Conservation (phyloP, 805 yeast genomes). For the Candida gorgasii region DNA sequence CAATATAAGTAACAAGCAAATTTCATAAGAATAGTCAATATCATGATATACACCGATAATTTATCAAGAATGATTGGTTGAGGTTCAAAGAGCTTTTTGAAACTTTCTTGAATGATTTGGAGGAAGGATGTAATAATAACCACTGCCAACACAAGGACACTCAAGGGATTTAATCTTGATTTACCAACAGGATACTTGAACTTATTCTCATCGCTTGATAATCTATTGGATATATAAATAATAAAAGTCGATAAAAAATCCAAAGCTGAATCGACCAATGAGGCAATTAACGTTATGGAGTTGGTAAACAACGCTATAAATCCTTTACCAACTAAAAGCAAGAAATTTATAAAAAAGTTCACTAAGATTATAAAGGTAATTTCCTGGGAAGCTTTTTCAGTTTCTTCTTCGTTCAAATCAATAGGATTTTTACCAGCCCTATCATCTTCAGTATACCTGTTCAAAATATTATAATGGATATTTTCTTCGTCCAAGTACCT, state of each 20-base stretch:
- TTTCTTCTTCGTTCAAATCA: slow-evolving; percentile 21
- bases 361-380: slow-evolving; percentile 62
- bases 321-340: slow-evolving; percentile 60
- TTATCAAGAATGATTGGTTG: slow-evolving; percentile 25
- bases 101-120: slow-evolving; percentile 69
- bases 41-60: slow-evolving; percentile 54
- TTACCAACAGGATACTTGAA: slow-evolving; percentile 73
- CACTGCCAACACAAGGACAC: slow-evolving; percentile 71
- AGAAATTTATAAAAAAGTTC: slow-evolving; percentile 59
- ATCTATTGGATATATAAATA: slow-evolving; percentile 59
- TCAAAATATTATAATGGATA: slow-evolving; percentile 62
- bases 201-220: slow-evolving; percentile 45
- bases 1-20: slow-evolving; percentile 67
- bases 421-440: slow-evolving; percentile 8
- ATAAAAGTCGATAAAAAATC: slow-evolving; percentile 76
- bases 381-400: slow-evolving; percentile 41
- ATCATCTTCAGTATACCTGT: slow-evolving; percentile 44
- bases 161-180: slow-evolving; percentile 73
- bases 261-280: slow-evolving; percentile 72
- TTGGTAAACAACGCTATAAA: slow-evolving; percentile 61
- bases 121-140: slow-evolving; percentile 69
- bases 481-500: slow-evolving; percentile 65
- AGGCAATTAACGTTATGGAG: slow-evolving; percentile 76
- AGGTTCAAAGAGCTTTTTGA: slow-evolving; percentile 42
- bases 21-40: slow-evolving; percentile 59